Evolutionary conservation across 768 basidiomycete genomes (phyloP).

Genomic region (Suillus luteus): DNA sequence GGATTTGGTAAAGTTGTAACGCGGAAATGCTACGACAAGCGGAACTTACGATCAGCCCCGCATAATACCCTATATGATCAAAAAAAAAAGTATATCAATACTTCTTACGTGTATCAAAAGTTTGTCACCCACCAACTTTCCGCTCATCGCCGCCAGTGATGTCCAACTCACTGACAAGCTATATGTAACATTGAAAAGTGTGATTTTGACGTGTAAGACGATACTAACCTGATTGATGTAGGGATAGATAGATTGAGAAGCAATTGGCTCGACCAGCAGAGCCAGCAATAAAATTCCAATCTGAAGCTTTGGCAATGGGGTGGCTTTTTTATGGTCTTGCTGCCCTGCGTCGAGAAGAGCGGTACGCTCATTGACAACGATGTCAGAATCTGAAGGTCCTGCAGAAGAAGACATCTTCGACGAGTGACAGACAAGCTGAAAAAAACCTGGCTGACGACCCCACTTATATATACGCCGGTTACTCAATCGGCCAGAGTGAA

Average conservation of each 20-base stretch:
- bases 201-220: neutral
- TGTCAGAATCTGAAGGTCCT: slow-evolving; percentile 13
- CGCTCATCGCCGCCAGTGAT: slow-evolving; percentile 28
- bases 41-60: slow-evolving; percentile 47
- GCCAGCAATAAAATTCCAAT: slow-evolving; percentile 44
- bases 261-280: slow-evolving; percentile 49
- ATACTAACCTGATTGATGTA: slow-evolving; percentile 48
- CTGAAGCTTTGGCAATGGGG: slow-evolving; percentile 48
- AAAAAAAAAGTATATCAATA: neutral
- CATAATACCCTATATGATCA: slow-evolving; percentile 42
- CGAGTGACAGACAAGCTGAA: neutral
- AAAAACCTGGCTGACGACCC: neutral
- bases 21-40: neutral
- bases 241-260: slow-evolving; percentile 48
- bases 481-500: neutral
- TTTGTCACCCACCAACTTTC: slow-evolving; percentile 41
- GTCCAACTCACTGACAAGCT: slow-evolving; percentile 38
- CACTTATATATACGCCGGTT: neutral
- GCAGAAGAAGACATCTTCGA: slow-evolving; percentile 9
- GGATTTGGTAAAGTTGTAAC: neutral
- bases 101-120: neutral
- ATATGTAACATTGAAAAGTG: no score
- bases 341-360: slow-evolving; percentile 19
- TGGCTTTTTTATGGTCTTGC: slow-evolving; percentile 29
- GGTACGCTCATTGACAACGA: slow-evolving; percentile 25